These are phyloP conservation scores for Mortierella sp. DNA, from an alignment of 371 early-diverging fungal species.

Conservation along the genomic window DNA sequence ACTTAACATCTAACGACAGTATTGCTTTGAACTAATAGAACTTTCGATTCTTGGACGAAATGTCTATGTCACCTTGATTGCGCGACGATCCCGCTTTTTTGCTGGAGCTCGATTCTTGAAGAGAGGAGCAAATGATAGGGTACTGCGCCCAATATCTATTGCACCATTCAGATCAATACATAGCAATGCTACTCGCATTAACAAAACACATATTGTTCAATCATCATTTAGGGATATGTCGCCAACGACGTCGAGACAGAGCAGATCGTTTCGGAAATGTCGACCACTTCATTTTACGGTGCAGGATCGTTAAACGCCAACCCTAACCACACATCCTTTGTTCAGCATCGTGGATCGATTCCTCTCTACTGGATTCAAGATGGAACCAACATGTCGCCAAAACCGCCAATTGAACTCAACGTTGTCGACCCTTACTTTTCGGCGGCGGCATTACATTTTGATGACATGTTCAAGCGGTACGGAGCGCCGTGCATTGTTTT, in stretches of 20 bases:
- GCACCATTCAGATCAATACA: neutral
- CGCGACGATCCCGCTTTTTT: constrained; percentile 93
- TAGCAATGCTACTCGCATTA: neutral
- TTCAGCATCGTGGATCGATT: constrained; percentile 97
- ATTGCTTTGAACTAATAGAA: constrained; percentile 25
- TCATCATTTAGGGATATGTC: constrained; percentile 81
- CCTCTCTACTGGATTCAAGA: constrained; percentile 98
- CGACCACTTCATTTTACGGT: constrained; percentile 79
- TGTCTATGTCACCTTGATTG: constrained; percentile 94
- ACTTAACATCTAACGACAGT: neutral
- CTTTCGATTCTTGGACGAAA: constrained; percentile 80
- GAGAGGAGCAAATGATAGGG: constrained; percentile 94
- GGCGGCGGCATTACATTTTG: constrained; percentile 94
- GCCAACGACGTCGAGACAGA: constrained; percentile 99
- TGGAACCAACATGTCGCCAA: constrained; percentile 91
- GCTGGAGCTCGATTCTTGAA: constrained; percentile 98
- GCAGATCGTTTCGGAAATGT: constrained; percentile 95
- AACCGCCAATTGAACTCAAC: constrained; percentile 94
- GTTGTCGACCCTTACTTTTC: constrained; percentile 94
- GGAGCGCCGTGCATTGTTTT: constrained; percentile 92
- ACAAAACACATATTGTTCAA: neutral
- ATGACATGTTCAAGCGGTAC: constrained; percentile 90
- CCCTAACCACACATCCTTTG: constrained; percentile 91
- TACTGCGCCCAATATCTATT: constrained; percentile 17
- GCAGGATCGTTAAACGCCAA: constrained; percentile 62